A percentile compares a stretch with the other conserved stretches of the same genome.
These are phyloP conservation scores for Marchantia paleacea DNA, from an alignment of 225 moss, liverwort and hornwort species.

Conservation along the genomic window DNA sequence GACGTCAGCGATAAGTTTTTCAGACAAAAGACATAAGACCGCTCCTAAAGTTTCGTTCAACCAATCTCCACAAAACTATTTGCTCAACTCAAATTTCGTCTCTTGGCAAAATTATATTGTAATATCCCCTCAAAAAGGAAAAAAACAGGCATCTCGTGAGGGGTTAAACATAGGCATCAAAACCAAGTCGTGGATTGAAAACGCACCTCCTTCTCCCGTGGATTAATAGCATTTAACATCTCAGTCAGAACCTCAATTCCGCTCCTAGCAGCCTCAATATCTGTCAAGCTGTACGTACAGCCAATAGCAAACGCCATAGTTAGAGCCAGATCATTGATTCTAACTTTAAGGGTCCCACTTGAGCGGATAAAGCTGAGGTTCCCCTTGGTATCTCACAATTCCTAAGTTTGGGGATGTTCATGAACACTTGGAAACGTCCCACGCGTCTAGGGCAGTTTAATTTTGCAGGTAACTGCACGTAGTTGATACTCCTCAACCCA, in stretches of 20 bases:
- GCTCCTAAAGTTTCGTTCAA: neutral
- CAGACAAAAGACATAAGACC: neutral
- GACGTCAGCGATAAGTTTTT: neutral
- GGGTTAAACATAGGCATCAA: too few relatives aligned
- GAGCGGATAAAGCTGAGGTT: neutral
- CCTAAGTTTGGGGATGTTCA: neutral
- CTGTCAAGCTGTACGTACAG: conserved; percentile 55
- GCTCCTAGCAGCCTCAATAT: conserved; percentile 69
- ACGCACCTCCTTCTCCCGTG: conserved; percentile 66
- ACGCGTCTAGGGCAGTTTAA: neutral
- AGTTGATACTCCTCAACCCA: neutral
- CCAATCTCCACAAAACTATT: neutral
- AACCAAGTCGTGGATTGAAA: too few relatives aligned
- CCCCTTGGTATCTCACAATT: neutral
- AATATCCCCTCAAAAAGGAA: too few relatives aligned
- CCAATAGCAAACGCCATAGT: neutral
- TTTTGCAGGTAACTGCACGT: neutral
- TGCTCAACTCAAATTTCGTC: neutral
- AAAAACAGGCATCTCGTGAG: too few relatives aligned
- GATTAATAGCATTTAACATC: conserved; percentile 82
- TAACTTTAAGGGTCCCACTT: neutral
- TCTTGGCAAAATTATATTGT: too few relatives aligned
- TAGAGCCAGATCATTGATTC: neutral
- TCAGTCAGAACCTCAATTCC: conserved; percentile 74
- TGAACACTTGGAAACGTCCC: neutral